These are phyloP conservation scores for Chondrostereum purpureum DNA, from an alignment of 1,284 basidiomycete genomes.

Conservation along the genomic window DNA sequence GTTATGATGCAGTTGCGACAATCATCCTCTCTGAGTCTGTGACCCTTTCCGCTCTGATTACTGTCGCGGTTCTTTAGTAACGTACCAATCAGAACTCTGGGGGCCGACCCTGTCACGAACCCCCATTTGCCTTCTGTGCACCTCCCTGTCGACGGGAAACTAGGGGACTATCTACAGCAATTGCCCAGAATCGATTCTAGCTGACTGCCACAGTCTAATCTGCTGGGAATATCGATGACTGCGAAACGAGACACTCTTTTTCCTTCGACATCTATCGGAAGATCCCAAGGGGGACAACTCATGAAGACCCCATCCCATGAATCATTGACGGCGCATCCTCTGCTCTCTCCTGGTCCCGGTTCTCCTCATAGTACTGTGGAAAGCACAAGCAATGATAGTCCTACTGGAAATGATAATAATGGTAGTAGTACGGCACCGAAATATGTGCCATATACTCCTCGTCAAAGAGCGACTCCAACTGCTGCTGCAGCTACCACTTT, in stretches of 20 bases:
- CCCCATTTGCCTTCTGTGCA: too few relatives aligned
- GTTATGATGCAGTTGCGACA: too few relatives aligned
- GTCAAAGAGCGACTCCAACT: slow-evolving; percentile 41
- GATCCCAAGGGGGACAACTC: slow-evolving; percentile 36
- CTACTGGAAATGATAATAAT: slow-evolving; percentile 1
- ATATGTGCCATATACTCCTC: slow-evolving; percentile 39
- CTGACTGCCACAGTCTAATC: too few relatives aligned
- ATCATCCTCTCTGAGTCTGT: too few relatives aligned
- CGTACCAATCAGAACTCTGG: too few relatives aligned
- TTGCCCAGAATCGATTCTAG: too few relatives aligned
- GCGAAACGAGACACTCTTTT: slow-evolving; percentile 20
- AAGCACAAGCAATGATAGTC: neutral
- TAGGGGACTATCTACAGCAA: too few relatives aligned
- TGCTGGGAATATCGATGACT: too few relatives aligned
- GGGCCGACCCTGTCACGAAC: too few relatives aligned
- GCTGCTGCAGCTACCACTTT: slow-evolving; percentile 41
- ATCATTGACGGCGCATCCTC: slow-evolving; percentile 52
- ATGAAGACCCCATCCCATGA: slow-evolving; percentile 46
- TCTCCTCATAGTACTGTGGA: slow-evolving; percentile 1
- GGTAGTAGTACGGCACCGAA: slow-evolving; percentile 15
- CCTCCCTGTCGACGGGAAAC: too few relatives aligned
- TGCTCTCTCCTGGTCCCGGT: slow-evolving; percentile 38
- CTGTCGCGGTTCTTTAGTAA: too few relatives aligned
- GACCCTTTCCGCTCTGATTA: too few relatives aligned
- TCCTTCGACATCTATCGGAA: slow-evolving; percentile 48